These are phyloP conservation scores for Mortierella sp. DNA, from an alignment of 371 early-diverging fungal species.

Conservation along the genomic window DNA sequence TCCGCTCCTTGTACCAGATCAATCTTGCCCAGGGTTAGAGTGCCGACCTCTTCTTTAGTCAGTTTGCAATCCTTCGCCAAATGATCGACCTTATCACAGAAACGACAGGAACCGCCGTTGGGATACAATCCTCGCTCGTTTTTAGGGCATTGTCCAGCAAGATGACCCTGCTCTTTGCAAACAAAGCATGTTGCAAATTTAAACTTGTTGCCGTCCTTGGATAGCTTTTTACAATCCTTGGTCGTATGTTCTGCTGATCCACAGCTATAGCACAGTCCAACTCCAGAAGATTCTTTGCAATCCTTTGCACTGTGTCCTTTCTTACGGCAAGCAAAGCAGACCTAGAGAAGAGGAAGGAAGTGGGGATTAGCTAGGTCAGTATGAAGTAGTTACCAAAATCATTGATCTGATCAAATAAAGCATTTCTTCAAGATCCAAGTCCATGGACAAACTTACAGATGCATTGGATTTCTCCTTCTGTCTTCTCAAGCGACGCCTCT, in stretches of 20 bases:
- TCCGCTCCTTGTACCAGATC: slow-evolving; percentile 82
- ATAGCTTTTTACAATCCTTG: slow-evolving; percentile 76
- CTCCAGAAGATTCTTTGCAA: slow-evolving; percentile 75
- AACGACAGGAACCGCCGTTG: slow-evolving; percentile 91
- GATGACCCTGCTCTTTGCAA: slow-evolving; percentile 88
- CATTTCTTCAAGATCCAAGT: background rate
- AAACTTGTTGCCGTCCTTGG: slow-evolving; percentile 69
- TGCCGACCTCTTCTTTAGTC: slow-evolving; percentile 73
- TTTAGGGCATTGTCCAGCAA: slow-evolving; percentile 84
- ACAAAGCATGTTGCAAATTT: slow-evolving; percentile 88
- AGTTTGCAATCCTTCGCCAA: slow-evolving; percentile 87
- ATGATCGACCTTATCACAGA: slow-evolving; percentile 89
- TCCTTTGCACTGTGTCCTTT: slow-evolving; percentile 86
- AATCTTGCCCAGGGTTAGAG: slow-evolving; percentile 75
- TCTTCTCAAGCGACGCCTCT: slow-evolving; percentile 49
- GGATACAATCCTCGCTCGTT: slow-evolving; percentile 93
- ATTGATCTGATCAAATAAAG: background rate
- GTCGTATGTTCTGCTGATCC: slow-evolving; percentile 88
- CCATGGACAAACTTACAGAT: slow-evolving; percentile 20
- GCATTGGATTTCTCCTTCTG: slow-evolving; percentile 46
- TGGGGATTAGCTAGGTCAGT: too few species aligned
- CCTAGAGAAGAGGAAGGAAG: slow-evolving; percentile 48
- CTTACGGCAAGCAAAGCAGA: slow-evolving; percentile 89
- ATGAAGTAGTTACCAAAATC: too few species aligned
- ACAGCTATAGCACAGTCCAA: slow-evolving; percentile 89